These are phyloP conservation scores for Eucalyptus erythrocorys DNA, from an alignment of 345 rosid species.

Conservation along the genomic window DNA sequence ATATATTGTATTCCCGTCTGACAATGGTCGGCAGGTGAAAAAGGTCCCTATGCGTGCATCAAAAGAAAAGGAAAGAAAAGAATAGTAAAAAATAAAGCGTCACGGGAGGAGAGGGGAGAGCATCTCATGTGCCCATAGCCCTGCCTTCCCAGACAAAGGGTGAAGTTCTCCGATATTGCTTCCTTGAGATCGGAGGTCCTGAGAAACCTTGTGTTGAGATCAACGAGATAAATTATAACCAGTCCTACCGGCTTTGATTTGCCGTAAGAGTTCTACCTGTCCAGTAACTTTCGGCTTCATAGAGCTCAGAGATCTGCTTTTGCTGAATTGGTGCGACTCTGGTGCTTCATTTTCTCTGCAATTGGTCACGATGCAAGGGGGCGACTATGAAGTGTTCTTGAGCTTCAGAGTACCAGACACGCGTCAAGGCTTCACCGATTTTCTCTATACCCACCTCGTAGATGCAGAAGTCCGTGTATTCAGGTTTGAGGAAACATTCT, in stretches of 20 bases:
- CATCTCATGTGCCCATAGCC: no score
- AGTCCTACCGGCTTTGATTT: not conserved
- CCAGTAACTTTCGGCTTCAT: not conserved
- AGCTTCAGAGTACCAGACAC: rapidly evolving
- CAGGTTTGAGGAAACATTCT: no score
- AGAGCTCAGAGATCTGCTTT: not conserved
- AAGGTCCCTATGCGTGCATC: not conserved
- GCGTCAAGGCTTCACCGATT: rapidly evolving
- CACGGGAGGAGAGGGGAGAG: no score
- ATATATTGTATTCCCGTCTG: no score
- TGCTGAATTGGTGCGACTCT: not conserved
- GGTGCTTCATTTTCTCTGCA: not conserved
- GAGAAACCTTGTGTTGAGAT: not conserved
- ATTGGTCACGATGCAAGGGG: not conserved
- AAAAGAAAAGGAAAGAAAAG: no score
- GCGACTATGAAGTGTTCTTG: not conserved
- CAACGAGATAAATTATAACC: not conserved
- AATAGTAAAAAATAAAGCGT: no score
- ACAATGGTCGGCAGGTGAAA: no score
- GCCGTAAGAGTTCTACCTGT: not conserved
- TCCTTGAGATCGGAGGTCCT: not conserved
- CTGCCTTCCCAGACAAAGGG: not conserved
- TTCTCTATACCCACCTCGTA: not conserved
- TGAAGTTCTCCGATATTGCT: not conserved
- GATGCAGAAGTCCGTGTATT: not conserved